Base-by-base conservation (phyloP, 345 rosid genomes). In the Citrus unshiu region DNA sequence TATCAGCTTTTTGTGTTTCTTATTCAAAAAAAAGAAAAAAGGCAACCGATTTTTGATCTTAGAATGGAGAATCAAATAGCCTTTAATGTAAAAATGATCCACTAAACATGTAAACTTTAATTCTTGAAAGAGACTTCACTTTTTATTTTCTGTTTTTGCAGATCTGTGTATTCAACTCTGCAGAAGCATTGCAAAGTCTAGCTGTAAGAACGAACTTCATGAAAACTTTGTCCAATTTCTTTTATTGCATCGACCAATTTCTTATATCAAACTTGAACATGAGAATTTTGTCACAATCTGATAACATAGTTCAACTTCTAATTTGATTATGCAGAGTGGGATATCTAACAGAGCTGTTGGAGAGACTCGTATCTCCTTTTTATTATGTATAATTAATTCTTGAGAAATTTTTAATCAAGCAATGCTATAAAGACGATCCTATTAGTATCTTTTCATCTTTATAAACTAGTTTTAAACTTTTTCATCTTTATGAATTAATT, bases 341-440 rank as follows among this genome's bases (percentile, higher is more conserved):
- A 86, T 91, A 83, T 84, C 88, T 68, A 95, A 92, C 78, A 92
- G 97, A 81, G 92, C 95, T 59, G 93, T 93, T 78, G 98, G 95
- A 72, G 98, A 95, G 88, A 93, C 98, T 70, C 93, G 98, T 91
- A 93, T 93, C 95, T 90, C 82, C 84, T 65, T 16, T 37, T 22
- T 39, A 19, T n/a, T 37, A 72, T 60, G 30, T 34, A 51, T 80
- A 65, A 22, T 75, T 64, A 22, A 40, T 66, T 73, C n/a, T 46
- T 30, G 3, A 72, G 58, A 46, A 49, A 49, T 64, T 40, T 56
- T 72, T 12, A 71, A 59, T 32, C 40, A 43, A 5, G 51, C 68
- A 62, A 35, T 22, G 32, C 25, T 73, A 51, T 10, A 74, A 40
- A n/a, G 8, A 58, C 4, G 39, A 54, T 54, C 22, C 37, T 30